A percentile compares a stretch with the other conserved stretches of the same genome.
Conservation (phyloP, 192 early-diverging fungal genomes). For the Chytriomyces hyalinus region DNA sequence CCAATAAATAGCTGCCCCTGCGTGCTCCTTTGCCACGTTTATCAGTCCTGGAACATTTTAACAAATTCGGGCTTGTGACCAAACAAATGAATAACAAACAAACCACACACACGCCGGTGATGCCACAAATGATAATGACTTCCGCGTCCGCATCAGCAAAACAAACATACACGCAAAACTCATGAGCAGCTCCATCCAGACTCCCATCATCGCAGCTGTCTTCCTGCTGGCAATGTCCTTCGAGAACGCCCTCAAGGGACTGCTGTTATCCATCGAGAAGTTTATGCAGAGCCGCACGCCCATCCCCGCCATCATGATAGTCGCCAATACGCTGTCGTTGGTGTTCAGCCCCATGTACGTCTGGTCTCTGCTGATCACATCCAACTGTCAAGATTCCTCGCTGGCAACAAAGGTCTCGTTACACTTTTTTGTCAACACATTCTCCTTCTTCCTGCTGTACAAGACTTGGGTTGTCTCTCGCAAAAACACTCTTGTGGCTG, state of each 20-base stretch:
- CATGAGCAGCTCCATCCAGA: background rate
- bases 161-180: too few relatives aligned
- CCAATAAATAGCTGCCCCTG: too few relatives aligned
- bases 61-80: too few relatives aligned
- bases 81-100: too few relatives aligned
- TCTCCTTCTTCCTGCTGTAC: slow-evolving; percentile 1
- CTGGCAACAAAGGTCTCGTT: background rate
- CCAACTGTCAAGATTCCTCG: background rate
- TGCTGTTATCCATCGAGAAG: background rate
- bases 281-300: background rate
- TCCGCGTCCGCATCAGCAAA: too few relatives aligned
- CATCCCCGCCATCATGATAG: background rate
- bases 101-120: too few relatives aligned
- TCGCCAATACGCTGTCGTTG: background rate
- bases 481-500: background rate
- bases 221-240: slow-evolving; percentile 1
- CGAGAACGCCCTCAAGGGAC: background rate
- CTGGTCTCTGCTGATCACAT: background rate
- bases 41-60: too few relatives aligned
- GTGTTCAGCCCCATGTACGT: background rate
- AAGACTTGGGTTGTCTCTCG: background rate
- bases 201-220: background rate
- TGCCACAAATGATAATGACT: too few relatives aligned
- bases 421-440: background rate
- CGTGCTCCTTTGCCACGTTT: too few relatives aligned